Conservation (phyloP, 1,284 basidiomycete species). For the Apiotrichum akiyoshidainum region DNA sequence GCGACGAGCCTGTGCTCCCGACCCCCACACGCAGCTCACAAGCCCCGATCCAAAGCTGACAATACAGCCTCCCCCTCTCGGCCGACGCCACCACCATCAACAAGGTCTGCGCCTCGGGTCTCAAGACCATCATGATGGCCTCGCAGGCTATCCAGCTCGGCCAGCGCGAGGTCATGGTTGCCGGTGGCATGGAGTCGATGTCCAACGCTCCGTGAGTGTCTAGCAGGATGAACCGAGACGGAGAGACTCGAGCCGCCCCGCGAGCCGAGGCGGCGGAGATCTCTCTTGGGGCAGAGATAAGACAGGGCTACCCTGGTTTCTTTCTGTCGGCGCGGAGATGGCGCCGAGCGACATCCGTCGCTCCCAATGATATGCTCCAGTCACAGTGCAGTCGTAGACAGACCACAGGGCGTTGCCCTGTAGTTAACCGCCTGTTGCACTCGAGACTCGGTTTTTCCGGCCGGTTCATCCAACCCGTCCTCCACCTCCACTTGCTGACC, state of each 20-base stretch:
- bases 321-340: too few relatives aligned
- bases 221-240: too few relatives aligned
- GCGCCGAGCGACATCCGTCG: too few relatives aligned
- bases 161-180: constrained; percentile 73
- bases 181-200: constrained; percentile 98
- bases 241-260: too few relatives aligned
- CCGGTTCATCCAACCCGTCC: not conserved
- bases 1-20: not conserved
- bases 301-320: too few relatives aligned
- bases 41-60: constrained; percentile 40
- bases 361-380: too few relatives aligned
- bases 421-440: too few relatives aligned
- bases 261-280: too few relatives aligned
- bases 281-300: too few relatives aligned
- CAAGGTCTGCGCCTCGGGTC: constrained; percentile 95
- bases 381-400: too few relatives aligned
- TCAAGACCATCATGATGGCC: constrained; percentile 92
- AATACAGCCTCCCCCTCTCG: constrained; percentile 59
- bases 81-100: constrained; percentile 99
- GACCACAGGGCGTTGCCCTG: not conserved
- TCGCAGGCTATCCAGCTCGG: constrained; percentile 85
- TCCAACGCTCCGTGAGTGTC: constrained; percentile 80
- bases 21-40: too few relatives aligned
- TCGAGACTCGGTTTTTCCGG: too few relatives aligned
- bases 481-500: constrained; percentile 6